Base-by-base conservation (phyloP, 179 eudicot species). In the Spergularia azorica region DNA sequence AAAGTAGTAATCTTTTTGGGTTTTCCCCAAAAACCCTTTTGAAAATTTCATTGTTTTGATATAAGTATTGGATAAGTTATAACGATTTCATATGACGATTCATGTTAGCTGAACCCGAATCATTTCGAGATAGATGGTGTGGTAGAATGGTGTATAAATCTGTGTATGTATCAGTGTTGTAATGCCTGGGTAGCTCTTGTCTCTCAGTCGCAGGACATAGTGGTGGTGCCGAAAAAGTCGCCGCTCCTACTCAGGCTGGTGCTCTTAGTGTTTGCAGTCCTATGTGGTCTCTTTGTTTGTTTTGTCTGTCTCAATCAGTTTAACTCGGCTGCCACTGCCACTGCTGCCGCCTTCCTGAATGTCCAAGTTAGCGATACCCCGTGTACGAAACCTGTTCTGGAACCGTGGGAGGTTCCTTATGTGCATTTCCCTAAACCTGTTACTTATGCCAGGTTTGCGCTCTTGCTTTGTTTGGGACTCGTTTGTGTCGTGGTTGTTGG, bases 361-460 rank as follows among this genome's bases (percentile, higher is more conserved):
- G 76, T 87, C 54, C 84, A 84, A 76, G 85, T 87, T 67, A 75
- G 76, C 43, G 80, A 76, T 65, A 84, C 71, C 70, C 84, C 90
- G 20, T 91, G 93, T 64, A 80, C 79, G 39, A 80, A 82, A 48
- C 80, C 83, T n/a, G 57, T 58, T 72, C 69, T 83, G 48, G 82
- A 87, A 68, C 84, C 67, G 26, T 84, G 84, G 69, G 89, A 79
- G 79, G 69, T 67, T 71, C 91, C 93, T 59, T 82, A 76, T 76
- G 74, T 89, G 76, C 95, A 91, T 81, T 93, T 81, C 72, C 96
- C 96, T 16, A 87, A 81, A 72, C 97, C 97, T 6, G 71, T 77
- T 76, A 87, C 91, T 7, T 91, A 85, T 76, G 79, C 80, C 86
- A 86, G 96, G 96, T 91, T 67, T 16, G 20, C 39, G 26, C 20